Evolutionary conservation across 805 yeast species (phyloP), one percentile per base, ranked within the genome.

Genomic region (Ogataea methylovora): DNA sequence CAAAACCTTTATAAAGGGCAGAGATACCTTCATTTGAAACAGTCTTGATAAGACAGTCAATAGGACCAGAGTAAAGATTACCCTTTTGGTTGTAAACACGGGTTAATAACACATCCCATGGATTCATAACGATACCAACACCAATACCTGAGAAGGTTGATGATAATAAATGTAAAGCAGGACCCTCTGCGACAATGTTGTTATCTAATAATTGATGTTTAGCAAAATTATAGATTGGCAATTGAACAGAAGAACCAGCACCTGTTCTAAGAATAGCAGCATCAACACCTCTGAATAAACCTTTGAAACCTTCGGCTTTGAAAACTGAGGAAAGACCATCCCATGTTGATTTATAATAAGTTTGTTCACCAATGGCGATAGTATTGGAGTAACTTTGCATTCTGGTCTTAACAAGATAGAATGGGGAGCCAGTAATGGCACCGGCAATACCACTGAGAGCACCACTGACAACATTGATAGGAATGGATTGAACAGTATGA

Each of bases 51-150:
- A 88, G 65, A 66, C 98, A 92, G 60, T 92, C 98, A 17, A 87
- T 45, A 2, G 95, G 94, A 8, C 94, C 95, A 33, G 65, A 69
- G 61, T 92, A 92, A 34, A 83, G 71, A 50, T 84, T 71, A 32
- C 95, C 95, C 59, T 80, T 84, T 58, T 92, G 97, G 60, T 92
- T 92, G 62, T 90, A 92, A 56, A 92, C 81, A 64, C 98, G 76
- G 1, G 98, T 92, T 61, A 92, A 67, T 34, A 92, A 72, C 29
- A 92, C 97, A 59, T 92, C 98, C 76, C 95, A 87, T 12, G 98
- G 97, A 56, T 88, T 92, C 97, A 92, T 90, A 22, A 85, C 95
- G 15, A 88, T 67, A 33, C 94, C 88, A 22, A 92, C 97, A 47
- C 95, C 96, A 27, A 87, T 55, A 29, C 98, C 98, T 7, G 96